Evolutionary conservation across 441 rosid genomes (phyloP).

Genomic region (Eutrema salsugineum): DNA sequence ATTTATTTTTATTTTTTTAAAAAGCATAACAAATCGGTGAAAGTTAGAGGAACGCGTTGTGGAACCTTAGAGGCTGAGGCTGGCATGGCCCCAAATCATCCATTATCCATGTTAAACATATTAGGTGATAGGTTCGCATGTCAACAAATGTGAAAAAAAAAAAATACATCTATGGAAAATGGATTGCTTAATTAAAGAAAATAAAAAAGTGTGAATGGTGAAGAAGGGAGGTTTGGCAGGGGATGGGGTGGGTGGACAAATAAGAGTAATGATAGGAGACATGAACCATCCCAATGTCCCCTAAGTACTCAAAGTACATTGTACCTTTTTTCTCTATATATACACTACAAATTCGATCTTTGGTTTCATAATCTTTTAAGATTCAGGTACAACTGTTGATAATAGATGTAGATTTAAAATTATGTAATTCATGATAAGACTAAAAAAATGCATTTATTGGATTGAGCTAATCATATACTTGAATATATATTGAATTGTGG

Average conservation of each 20-base stretch:
- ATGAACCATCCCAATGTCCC: slow-evolving; percentile 29
- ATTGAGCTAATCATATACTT: background rate
- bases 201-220: slow-evolving; percentile 26
- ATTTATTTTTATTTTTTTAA: too few relatives aligned
- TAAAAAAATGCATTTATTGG: background rate
- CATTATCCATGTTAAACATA: slow-evolving; percentile 20
- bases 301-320: slow-evolving; percentile 37
- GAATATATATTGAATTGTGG: background rate
- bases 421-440: background rate
- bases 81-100: slow-evolving; percentile 8
- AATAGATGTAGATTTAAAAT: background rate
- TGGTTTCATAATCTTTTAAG: slow-evolving; percentile 5
- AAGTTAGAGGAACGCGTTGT: background rate
- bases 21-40: slow-evolving; percentile 12
- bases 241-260: slow-evolving; percentile 28
- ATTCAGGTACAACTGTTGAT: slow-evolving; percentile 9
- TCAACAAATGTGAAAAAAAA: background rate
- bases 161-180: background rate
- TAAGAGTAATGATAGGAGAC: slow-evolving; percentile 31
- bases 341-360: slow-evolving; percentile 5
- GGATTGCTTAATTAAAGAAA: background rate
- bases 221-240: slow-evolving; percentile 37
- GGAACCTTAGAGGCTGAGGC: slow-evolving; percentile 7
- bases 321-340: slow-evolving; percentile 17
- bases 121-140: slow-evolving; percentile 27